Conservation (phyloP, 1,284 basidiomycete genomes). For the Apiotrichum laibachii region DNA sequence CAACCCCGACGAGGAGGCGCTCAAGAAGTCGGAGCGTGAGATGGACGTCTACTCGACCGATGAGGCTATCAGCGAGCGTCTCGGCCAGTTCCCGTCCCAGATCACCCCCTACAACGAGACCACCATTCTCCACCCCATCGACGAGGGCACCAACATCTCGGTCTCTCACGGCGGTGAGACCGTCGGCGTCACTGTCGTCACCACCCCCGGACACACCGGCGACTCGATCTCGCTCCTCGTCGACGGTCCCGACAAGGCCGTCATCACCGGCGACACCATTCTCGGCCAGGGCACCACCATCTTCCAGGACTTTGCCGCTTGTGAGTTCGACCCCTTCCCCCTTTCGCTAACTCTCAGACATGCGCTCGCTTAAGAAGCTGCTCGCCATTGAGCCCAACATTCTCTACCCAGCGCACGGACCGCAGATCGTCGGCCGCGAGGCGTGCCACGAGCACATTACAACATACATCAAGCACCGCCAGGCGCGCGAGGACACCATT, state of each 20-base stretch:
- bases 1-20: constrained; percentile 39
- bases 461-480: constrained; percentile 75
- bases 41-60: constrained; percentile 28
- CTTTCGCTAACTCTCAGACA: constrained; percentile 26
- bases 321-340: constrained; percentile 51
- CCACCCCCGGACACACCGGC: constrained; percentile 85
- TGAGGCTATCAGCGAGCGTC: constrained; percentile 26
- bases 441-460: constrained; percentile 54
- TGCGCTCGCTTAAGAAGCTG: constrained; percentile 41
- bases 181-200: constrained; percentile 61
- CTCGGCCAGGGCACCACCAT: constrained; percentile 87
- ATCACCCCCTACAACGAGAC: neutral
- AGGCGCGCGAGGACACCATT: constrained; percentile 78
- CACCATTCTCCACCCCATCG: neutral
- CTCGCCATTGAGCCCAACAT: constrained; percentile 39
- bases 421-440: constrained; percentile 57
- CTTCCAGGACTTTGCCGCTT: constrained; percentile 77
- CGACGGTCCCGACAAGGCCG: constrained; percentile 54
- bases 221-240: constrained; percentile 78
- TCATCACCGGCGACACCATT: constrained; percentile 88
- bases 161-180: constrained; percentile 24
- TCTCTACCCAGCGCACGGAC: constrained; percentile 89
- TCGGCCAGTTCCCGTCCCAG: constrained; percentile 17
- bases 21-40: constrained; percentile 29
- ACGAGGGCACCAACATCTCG: constrained; percentile 3